Base-by-base conservation (phyloP, 371 early-diverging fungal genomes). In the Mucor lusitanicus region DNA sequence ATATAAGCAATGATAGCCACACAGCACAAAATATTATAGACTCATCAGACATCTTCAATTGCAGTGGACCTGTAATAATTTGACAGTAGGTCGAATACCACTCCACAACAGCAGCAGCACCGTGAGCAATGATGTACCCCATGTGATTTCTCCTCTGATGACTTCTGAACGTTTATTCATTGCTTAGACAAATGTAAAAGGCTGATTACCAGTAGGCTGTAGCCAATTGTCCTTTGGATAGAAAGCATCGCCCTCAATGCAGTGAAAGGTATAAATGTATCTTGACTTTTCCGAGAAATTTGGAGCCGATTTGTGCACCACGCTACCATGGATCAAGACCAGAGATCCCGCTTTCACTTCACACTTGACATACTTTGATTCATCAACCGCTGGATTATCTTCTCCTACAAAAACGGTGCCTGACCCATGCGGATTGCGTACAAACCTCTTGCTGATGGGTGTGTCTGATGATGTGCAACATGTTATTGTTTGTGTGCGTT, bases 201-300 rank as follows among this genome's bases (percentile, higher is more conserved):
- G 55, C 23, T 35, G 19, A 1, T 39, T 67, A 13, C 59, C 19
- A 3, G 35, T n/a, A 19, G 71, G 71, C 17, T 71, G 71, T 27
- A 71, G 48, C 93, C 93, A 93, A 72, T 94, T 94, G 64, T 88
- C 83, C 6, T 69, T 69, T 50, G 88, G 88, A 56, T 93, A 92
- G 12, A 77, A 58, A 21, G 82, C 83, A 6, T 79, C 67, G 3
- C 94, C 94, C 53, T 97, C 98, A 68, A 97, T 91, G 39, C 89
- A 82, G 70, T 97, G 98, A 82, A 97, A 97, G 0, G 98, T 97
- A 77, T 97, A 97, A 44, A 94, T 94, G 74, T 86, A 94, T 8
- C 98, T 88, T 17, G 92, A 90, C 65, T 90, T 84, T 48, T 74
- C 68, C n/a, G 94, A 94, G 25, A 65, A 64, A 75, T 97, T 97